A percentile compares a stretch with the other conserved stretches of the same genome.
Evolutionary conservation across 768 basidiomycete genomes (phyloP).

Genomic region (Phanerodontia chrysosporium): DNA sequence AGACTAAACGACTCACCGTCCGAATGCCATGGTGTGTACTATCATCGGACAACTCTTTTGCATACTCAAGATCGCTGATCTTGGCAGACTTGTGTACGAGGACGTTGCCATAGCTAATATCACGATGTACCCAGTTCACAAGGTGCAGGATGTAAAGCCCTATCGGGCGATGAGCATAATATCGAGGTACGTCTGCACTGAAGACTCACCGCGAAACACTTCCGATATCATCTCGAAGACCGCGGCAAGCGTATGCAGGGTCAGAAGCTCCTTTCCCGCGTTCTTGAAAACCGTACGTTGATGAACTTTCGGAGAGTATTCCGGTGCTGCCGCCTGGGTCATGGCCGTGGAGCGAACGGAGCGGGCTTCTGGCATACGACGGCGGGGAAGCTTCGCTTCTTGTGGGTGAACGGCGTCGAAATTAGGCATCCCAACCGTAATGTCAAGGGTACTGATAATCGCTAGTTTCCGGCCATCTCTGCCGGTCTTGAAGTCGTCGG

Average conservation of each 20-base stretch:
- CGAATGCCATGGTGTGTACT: neutral
- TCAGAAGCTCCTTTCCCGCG: neutral
- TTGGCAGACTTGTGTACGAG: neutral
- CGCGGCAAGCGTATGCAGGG: neutral
- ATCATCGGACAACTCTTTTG: neutral
- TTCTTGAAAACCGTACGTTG: slow-evolving; percentile 4
- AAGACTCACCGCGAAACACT: neutral
- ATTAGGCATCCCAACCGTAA: too few relatives aligned
- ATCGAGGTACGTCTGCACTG: neutral
- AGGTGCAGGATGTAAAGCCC: neutral
- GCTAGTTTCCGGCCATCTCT: too few relatives aligned
- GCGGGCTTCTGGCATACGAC: too few relatives aligned
- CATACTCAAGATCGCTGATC: slow-evolving; percentile 7
- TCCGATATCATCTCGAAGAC: neutral
- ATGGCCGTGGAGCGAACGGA: too few relatives aligned
- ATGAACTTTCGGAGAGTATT: neutral
- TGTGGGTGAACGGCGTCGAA: too few relatives aligned
- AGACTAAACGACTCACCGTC: neutral
- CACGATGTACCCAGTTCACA: neutral
- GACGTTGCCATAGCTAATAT: slow-evolving; percentile 1
- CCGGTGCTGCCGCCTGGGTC: neutral
- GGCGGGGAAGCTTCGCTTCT: too few relatives aligned
- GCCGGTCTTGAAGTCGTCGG: neutral
- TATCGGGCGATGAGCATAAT: too few relatives aligned
- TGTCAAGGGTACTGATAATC: too few relatives aligned